A percentile compares a stretch with the other conserved stretches of the same genome.
These are phyloP conservation scores for Tephrocybe sp. DNA, from an alignment of 768 basidiomycete species.

Conservation along the genomic window DNA sequence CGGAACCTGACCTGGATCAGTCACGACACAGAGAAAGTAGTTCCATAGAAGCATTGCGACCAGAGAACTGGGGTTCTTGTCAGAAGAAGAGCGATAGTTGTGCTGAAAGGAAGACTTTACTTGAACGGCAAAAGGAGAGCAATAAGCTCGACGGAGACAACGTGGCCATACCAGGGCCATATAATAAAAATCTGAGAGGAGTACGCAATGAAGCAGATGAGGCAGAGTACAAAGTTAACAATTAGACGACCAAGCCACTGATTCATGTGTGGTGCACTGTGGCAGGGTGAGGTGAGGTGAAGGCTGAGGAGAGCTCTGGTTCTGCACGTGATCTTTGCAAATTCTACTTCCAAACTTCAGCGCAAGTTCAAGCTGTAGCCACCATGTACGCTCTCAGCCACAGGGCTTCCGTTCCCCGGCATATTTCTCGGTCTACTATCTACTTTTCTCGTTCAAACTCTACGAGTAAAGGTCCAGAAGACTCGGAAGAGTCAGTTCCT, in stretches of 20 bases:
- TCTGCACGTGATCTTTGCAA: constrained; percentile 11
- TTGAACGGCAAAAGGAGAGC: constrained; percentile 87
- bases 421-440: background rate
- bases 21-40: constrained; percentile 79
- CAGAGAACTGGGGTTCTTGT: constrained; percentile 51
- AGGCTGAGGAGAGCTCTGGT: background rate
- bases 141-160: constrained; percentile 70
- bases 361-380: background rate
- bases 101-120: constrained; percentile 40
- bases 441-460: constrained; percentile 9
- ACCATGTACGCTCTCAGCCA: constrained; percentile 13
- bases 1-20: constrained; percentile 86
- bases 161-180: constrained; percentile 88
- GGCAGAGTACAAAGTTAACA: constrained; percentile 64
- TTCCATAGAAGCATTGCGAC: constrained; percentile 83
- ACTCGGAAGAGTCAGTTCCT: background rate
- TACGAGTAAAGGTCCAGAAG: constrained; percentile 3
- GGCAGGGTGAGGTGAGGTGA: too few relatives aligned
- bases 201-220: constrained; percentile 87
- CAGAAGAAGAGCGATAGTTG: constrained; percentile 8
- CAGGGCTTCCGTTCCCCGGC: constrained; percentile 9
- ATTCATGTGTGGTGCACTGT: constrained; percentile 25
- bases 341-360: background rate
- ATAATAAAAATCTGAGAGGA: constrained; percentile 88
- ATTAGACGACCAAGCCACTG: constrained; percentile 55